Evolutionary conservation across 2,329 filamentous ascomycete species (phyloP).

Genomic region (Harringtonia aguacate): DNA sequence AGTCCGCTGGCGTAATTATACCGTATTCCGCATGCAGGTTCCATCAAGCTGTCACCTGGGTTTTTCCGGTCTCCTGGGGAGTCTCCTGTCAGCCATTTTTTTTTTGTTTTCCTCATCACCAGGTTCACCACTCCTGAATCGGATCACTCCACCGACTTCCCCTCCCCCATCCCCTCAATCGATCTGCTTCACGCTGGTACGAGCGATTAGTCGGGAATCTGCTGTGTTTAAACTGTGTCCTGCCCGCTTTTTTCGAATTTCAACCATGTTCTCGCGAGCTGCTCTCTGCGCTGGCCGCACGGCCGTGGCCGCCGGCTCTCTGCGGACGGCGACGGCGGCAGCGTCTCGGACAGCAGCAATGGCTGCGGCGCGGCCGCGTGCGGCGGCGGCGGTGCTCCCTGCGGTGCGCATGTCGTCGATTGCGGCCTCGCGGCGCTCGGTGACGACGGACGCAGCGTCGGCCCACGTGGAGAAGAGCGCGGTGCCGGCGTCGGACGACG

Average conservation of each 20-base stretch:
- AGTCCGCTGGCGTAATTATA: too few species aligned
- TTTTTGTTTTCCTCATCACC: too few species aligned
- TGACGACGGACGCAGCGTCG: conserved; percentile 92
- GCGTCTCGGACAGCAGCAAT: too few species aligned
- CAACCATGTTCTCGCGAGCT: conserved; percentile 60
- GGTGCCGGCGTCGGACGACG: conserved; percentile 74
- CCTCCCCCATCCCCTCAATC: too few species aligned
- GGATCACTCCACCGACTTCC: too few species aligned
- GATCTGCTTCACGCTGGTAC: too few species aligned
- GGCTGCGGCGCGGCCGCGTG: conserved; percentile 22
- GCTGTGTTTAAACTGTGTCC: too few species aligned
- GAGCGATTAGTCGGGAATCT: too few species aligned
- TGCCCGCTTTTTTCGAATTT: neutral
- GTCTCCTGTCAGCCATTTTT: too few species aligned
- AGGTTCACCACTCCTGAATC: too few species aligned
- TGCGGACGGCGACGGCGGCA: conserved; percentile 2
- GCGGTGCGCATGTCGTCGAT: conserved; percentile 15
- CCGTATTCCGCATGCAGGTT: too few species aligned
- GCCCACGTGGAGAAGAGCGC: conserved; percentile 74
- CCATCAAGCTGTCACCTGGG: neutral
- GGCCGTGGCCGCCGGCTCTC: conserved; percentile 14
- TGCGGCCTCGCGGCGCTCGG: conserved; percentile 53
- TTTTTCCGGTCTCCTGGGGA: too few species aligned
- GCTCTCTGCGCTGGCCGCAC: conserved; percentile 52
- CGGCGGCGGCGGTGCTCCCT: conserved; percentile 1